Evolutionary conservation across 805 yeast genomes (phyloP).

Genomic region (Scheffersomyces lignosus): DNA sequence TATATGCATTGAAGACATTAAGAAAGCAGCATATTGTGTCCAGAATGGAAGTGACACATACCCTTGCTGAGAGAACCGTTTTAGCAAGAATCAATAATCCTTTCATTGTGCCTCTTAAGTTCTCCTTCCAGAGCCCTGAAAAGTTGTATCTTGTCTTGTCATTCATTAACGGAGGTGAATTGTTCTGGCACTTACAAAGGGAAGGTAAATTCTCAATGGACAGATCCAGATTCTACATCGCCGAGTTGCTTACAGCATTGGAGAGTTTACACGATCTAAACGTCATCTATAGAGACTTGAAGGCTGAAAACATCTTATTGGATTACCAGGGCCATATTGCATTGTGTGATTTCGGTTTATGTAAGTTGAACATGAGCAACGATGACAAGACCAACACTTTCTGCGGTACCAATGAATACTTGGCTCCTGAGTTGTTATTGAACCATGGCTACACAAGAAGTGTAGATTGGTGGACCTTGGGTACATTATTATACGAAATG

Average conservation of each 20-base stretch:
- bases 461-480: constrained; percentile 99
- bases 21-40: constrained; percentile 94
- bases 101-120: constrained; percentile 93
- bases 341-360: constrained; percentile 93
- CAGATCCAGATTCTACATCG: constrained; percentile 89
- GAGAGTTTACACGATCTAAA: constrained; percentile 89
- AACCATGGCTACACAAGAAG: constrained; percentile 94
- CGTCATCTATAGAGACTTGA: constrained; percentile 91
- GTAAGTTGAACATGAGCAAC: constrained; percentile 91
- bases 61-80: constrained; percentile 94
- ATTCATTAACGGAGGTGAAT: constrained; percentile 95
- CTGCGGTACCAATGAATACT: constrained; percentile 97
- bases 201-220: constrained; percentile 88
- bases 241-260: constrained; percentile 89
- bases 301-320: constrained; percentile 91
- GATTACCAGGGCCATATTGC: constrained; percentile 99
- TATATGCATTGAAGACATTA: constrained; percentile 91
- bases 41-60: constrained; percentile 92
- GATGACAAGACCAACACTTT: constrained; percentile 89
- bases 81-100: constrained; percentile 91
- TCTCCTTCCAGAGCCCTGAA: constrained; percentile 96
- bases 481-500: constrained; percentile 93
- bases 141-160: constrained; percentile 87
- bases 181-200: constrained; percentile 89
- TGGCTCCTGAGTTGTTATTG: constrained; percentile 90